Evolutionary conservation across 2,329 filamentous ascomycete species (phyloP), one percentile per base, ranked within the genome.

Genomic region (Stachybotrys chartarum): DNA sequence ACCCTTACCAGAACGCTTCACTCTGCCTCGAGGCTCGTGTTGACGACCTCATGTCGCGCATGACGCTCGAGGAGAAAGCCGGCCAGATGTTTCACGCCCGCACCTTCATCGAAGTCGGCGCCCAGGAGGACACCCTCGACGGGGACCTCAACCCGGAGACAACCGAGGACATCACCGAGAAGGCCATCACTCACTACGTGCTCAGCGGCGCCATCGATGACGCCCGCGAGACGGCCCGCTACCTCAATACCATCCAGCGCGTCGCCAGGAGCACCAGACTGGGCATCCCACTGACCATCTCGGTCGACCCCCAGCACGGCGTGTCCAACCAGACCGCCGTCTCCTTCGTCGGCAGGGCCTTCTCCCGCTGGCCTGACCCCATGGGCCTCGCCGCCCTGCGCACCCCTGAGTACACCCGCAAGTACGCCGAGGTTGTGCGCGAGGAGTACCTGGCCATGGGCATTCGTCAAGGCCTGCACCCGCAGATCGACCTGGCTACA

Each of bases 351-450:
- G 74, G 71, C 0, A 66, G 64, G 1, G 73, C 80, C 55, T 77
- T 73, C 0, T 78, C 75, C 0, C 74, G 76, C 54, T 80, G 78
- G 77, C 78, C 78, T 0, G 76, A 79, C 58, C 72, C 71, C 1
- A 59, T 79, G 6, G 78, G 78, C 0, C 63, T 81, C 12, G 78
- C 75, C 1, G 78, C 78, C 0, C 60, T 80, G 1, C 67, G 77
- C 5, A 71, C 74, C 39, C 63, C 73, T 0, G 66, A 70, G 1
- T 59, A 78, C 1, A 74, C 77, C 1, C 61, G 71, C 52, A 65
- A 63, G 12, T 80, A 80, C 54, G 77, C 73, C 4, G 72, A 79
- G 42, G 67, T 78, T 17, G 76, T 72, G 1, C 68, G 77, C 16
- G 69, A 77, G 57, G 78, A 81, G 57, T 72, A 72, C 55, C 51